These are phyloP conservation scores for Furcasterigmium furcatum DNA, from an alignment of 2,329 filamentous ascomycete genomes.

Conservation along the genomic window DNA sequence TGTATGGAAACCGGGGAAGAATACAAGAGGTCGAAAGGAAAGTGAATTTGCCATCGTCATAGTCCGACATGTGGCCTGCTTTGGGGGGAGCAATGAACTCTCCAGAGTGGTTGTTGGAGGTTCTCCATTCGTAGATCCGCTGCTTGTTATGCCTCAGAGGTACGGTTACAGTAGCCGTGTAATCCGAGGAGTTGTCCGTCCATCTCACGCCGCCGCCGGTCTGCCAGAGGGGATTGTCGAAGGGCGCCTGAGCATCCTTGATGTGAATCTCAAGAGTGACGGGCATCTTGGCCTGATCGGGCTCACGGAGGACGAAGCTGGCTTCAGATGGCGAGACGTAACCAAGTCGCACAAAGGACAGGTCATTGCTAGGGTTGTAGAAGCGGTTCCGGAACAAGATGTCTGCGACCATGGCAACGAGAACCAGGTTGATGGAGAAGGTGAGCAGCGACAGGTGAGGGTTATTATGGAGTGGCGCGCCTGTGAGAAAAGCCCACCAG, in stretches of 20 bases:
- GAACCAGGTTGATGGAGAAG: constrained; percentile 66
- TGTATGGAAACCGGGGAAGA: constrained; percentile 87
- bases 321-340: constrained; percentile 81
- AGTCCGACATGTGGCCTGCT: constrained; percentile 58
- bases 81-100: constrained; percentile 76
- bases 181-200: constrained; percentile 78
- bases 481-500: constrained; percentile 68
- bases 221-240: constrained; percentile 63
- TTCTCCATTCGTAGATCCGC: constrained; percentile 75
- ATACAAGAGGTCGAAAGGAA: constrained; percentile 94
- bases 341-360: constrained; percentile 84
- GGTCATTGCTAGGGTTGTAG: constrained; percentile 66
- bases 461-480: constrained; percentile 71
- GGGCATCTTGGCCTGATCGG: constrained; percentile 70
- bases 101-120: constrained; percentile 84
- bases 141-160: constrained; percentile 62
- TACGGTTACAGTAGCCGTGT: constrained; percentile 68
- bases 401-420: constrained; percentile 71
- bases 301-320: constrained; percentile 81
- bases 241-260: constrained; percentile 45
- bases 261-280: constrained; percentile 66
- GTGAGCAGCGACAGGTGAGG: constrained; percentile 63
- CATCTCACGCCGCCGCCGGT: constrained; percentile 59
- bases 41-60: constrained; percentile 70
- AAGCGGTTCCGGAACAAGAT: constrained; percentile 71